Base-by-base conservation (phyloP, 2,329 filamentous ascomycete genomes). In the Capronia americana region DNA sequence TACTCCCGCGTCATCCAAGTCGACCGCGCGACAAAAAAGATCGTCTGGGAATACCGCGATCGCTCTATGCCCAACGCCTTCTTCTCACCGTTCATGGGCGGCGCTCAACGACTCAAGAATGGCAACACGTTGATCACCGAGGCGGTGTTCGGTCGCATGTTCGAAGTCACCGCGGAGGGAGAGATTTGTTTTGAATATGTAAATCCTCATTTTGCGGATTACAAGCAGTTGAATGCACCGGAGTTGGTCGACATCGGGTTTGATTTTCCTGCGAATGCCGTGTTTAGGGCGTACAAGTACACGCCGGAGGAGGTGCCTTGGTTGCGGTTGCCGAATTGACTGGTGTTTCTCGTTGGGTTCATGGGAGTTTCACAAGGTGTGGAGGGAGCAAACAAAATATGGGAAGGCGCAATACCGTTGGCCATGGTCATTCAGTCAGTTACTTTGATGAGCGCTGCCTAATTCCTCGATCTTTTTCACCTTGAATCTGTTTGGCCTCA, bases 31-130 rank as follows among this genome's bases (percentile, higher is more conserved):
- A 78, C 75, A 17, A 81, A 81, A 57, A 57, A 79, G 50, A 77
- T 82, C 23, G 73, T 78, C 2, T 83, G 81, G 81, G 75, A 82
- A 61, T 82, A 82, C 57, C 74, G 73, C 8, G 81, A 83, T 63
- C 71, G 60, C 1, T 74, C 75, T 1, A 75, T 77, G 48, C 76
- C 77, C 5, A 72, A 80, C 59, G 75, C 74, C 5, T 80, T 82
- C 69, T 83, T 82, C 72, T 81, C 78, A 0, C 80, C 80, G 0
- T 83, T 83, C 60, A 82, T 83, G 81, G 81, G 81, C 23, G 77
- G 78, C 57, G 81, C 80, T 7, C 80, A 83, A 69, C 72, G 77
- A 14, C 67, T 82, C 17, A 50, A 44, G 10, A 79, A 79, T 58
- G 79, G 80, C 8, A 82, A 83, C 67, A 80, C 80, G 0, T 61